Conservation (phyloP, 192 early-diverging fungal species). For the Jimgerdemannia lactiflua region DNA sequence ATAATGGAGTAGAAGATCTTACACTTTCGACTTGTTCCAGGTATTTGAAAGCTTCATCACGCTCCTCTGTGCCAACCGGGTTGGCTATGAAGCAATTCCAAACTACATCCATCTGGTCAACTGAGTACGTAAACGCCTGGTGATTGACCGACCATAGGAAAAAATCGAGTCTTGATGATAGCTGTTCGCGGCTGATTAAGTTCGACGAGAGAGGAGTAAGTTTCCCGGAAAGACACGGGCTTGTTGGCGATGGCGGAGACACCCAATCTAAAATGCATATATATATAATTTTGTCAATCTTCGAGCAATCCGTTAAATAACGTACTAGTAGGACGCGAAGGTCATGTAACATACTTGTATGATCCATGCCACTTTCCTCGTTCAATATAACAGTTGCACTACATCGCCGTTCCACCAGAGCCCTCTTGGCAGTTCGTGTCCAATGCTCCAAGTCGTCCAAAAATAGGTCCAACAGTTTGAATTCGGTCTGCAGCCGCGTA, state of each 20-base stretch:
- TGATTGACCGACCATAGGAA: constrained; percentile 14
- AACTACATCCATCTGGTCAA: constrained; percentile 32
- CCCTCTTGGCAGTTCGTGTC: constrained; percentile 13
- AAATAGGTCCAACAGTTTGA: constrained; percentile 15
- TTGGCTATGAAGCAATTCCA: constrained; percentile 41
- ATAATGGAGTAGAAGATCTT: neutral
- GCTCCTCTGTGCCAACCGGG: constrained; percentile 36
- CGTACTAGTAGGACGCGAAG: neutral
- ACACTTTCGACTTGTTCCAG: constrained; percentile 16
- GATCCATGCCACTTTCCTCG: constrained; percentile 13
- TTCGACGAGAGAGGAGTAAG: neutral
- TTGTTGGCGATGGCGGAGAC: too few species aligned
- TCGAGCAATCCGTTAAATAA: too few species aligned
- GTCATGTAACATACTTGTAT: neutral
- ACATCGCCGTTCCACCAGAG: constrained; percentile 1
- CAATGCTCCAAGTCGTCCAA: constrained; percentile 19
- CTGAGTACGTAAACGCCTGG: constrained; percentile 20
- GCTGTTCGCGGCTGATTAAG: constrained; percentile 14
- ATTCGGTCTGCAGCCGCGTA: constrained; percentile 3
- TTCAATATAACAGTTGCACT: neutral
- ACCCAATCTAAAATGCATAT: too few species aligned
- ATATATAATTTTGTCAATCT: too few species aligned
- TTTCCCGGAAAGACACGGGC: too few species aligned
- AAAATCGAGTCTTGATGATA: constrained; percentile 14
- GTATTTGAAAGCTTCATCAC: constrained; percentile 39